Evolutionary conservation across 352 stramenopile species (phyloP), one percentile per base, ranked within the genome.

Genomic region (Sclerospora graminicola): DNA sequence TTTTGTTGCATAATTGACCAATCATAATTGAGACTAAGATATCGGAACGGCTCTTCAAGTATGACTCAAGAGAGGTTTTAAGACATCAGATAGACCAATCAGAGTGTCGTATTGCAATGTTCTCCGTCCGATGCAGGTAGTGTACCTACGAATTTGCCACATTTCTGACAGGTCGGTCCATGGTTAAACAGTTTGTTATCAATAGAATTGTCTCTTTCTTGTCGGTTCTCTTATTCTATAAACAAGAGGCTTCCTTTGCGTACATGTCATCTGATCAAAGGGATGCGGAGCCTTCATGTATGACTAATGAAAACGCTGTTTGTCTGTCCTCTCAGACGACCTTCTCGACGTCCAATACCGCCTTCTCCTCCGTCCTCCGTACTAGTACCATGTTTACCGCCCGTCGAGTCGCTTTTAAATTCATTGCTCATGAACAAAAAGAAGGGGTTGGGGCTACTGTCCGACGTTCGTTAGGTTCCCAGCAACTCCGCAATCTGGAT

Each of bases 361-460:
- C 29, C 23, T 52, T 43, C 21, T 26, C 21, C 21, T 26, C 21
- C 6, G 21, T 6, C 6, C 21, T 26, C 21, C n/a, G n/a, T n/a
- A 21, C 0, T 49, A 26, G 32, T 16, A 43, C 14, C 26, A 63
- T 63, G 54, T 62, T 69, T 41, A 60, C 33, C 10, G 36, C 63
- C 5, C 56, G 66, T 30, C 46, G 57, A 14, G 66, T 84, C 35
- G 66, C 63, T 5, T 53, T 47, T 50, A 70, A 75, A 40, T 86
- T 86, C 33, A 42, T 83, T 34, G 64, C 70, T 5, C 46, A 53
- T 1, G 66, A 84, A 39, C 69, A 81, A 39, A 20, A 44, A 18
- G 71, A 87, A 45, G 69, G 65, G n/a, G 71, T 59, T 15, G 71
- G 71, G 13, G 71, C 75, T 8, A 64, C 53, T 1, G 69, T 87